These are phyloP conservation scores for Taphrina betulina DNA, from an alignment of 1,139 yeast species.

Conservation along the genomic window DNA sequence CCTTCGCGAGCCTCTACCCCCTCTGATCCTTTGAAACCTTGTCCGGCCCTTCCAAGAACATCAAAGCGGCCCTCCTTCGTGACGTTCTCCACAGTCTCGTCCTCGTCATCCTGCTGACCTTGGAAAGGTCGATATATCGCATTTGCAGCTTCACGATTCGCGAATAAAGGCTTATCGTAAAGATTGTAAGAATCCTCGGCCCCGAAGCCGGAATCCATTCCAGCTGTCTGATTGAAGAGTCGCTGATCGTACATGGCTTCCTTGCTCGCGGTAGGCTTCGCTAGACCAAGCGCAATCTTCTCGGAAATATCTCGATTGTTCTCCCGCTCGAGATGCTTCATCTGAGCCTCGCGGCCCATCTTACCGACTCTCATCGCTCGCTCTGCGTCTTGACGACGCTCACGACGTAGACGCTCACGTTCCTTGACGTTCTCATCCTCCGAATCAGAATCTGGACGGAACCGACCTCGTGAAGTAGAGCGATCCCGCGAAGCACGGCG, in stretches of 20 bases:
- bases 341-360: constrained; percentile 51
- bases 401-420: constrained; percentile 49
- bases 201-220: constrained; percentile 42
- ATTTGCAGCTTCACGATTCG: constrained; percentile 53
- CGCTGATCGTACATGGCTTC: constrained; percentile 59
- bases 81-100: constrained; percentile 44
- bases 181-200: constrained; percentile 52
- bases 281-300: constrained; percentile 55
- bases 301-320: constrained; percentile 57
- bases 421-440: constrained; percentile 37
- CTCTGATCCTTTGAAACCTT: constrained; percentile 41
- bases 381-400: constrained; percentile 52
- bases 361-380: constrained; percentile 50
- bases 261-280: constrained; percentile 47
- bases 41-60: constrained; percentile 41
- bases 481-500: constrained; percentile 6
- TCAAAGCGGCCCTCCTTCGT: constrained; percentile 46
- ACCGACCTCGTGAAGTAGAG: constrained; percentile 3
- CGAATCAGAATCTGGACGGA: constrained; percentile 35
- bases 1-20: constrained; percentile 44
- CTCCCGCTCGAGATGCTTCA: constrained; percentile 50
- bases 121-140: constrained; percentile 50
- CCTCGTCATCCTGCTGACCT: constrained; percentile 42
- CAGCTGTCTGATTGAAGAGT: constrained; percentile 48
- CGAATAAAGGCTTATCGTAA: constrained; percentile 59